phyloP scores from a whole-genome alignment of 2,329 filamentous ascomycete species.

The Monosporascus sp. region DNA sequence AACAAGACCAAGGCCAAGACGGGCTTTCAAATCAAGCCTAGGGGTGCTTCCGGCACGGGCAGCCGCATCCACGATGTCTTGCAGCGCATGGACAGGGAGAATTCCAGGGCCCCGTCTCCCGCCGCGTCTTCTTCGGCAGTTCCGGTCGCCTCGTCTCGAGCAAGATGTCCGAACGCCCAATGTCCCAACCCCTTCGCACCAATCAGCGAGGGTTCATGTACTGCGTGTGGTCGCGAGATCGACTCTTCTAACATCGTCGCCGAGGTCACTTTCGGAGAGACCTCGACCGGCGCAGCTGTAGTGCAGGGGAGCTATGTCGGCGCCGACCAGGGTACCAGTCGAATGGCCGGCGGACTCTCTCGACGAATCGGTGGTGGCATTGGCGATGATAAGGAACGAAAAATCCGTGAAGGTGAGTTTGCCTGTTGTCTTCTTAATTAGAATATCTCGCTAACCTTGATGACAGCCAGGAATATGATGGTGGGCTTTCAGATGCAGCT shows the following conservation, averaged over 20 bases:
- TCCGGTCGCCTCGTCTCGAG: slow-evolving; percentile 27
- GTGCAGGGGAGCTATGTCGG: slow-evolving; percentile 87
- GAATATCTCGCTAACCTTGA: slow-evolving; percentile 13
- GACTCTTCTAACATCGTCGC: slow-evolving; percentile 85
- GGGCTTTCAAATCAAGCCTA: slow-evolving; percentile 35
- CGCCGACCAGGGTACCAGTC: slow-evolving; percentile 76
- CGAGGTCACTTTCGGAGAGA: slow-evolving; percentile 88
- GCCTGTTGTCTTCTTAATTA: neutral
- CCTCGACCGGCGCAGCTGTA: slow-evolving; percentile 75
- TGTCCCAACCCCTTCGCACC: slow-evolving; percentile 52
- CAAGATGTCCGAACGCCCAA: slow-evolving; percentile 52
- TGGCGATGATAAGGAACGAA: slow-evolving; percentile 53
- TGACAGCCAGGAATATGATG: slow-evolving; percentile 47
- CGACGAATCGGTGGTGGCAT: slow-evolving; percentile 50
- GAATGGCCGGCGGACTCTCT: slow-evolving; percentile 59
- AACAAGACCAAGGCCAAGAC: slow-evolving; percentile 28
- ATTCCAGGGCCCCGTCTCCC: slow-evolving; percentile 12
- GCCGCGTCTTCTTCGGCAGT: slow-evolving; percentile 12
- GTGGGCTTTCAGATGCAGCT: slow-evolving; percentile 57
- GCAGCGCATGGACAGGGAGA: slow-evolving; percentile 20
- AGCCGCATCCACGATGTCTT: slow-evolving; percentile 44
- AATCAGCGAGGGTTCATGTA: slow-evolving; percentile 64
- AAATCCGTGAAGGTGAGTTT: slow-evolving; percentile 43
- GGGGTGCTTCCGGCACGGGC: slow-evolving; percentile 37
- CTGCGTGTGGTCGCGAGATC: slow-evolving; percentile 77